These are phyloP conservation scores for Fomes fomentarius DNA, from an alignment of 1,284 basidiomycete genomes.

Conservation along the genomic window DNA sequence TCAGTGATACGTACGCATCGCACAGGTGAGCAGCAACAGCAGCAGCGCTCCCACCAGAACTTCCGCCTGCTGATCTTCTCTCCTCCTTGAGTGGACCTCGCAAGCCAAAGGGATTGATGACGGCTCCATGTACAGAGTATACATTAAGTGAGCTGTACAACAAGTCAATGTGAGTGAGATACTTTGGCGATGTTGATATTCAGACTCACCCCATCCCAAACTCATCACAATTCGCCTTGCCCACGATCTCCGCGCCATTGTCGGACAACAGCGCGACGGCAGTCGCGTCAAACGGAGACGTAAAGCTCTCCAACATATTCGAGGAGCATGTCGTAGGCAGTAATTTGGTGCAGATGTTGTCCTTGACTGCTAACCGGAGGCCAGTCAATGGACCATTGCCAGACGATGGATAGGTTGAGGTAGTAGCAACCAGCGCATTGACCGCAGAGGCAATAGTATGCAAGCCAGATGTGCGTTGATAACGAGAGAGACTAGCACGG, in stretches of 20 bases:
- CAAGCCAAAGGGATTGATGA: constrained; percentile 70
- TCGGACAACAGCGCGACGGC: constrained; percentile 69
- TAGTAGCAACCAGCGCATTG: constrained; percentile 53
- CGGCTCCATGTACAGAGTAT: constrained; percentile 74
- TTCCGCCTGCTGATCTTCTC: constrained; percentile 79
- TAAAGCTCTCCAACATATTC: constrained; percentile 72
- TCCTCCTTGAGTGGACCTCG: constrained; percentile 26
- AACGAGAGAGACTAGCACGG: constrained; percentile 29
- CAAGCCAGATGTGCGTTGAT: background rate
- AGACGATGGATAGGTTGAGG: constrained; percentile 3
- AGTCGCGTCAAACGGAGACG: constrained; percentile 87
- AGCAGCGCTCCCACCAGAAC: constrained; percentile 84
- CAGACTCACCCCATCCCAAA: constrained; percentile 91
- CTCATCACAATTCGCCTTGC: constrained; percentile 96
- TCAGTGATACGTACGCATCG: constrained; percentile 61
- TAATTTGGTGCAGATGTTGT: constrained; percentile 77
- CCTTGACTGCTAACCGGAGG: constrained; percentile 75
- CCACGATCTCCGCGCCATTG: constrained; percentile 76
- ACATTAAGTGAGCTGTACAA: constrained; percentile 72
- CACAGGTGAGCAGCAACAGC: constrained; percentile 81
- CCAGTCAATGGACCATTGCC: constrained; percentile 38
- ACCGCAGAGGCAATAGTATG: constrained; percentile 23
- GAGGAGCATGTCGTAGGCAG: constrained; percentile 85
- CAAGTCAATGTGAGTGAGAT: constrained; percentile 20
- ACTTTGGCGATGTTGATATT: constrained; percentile 20